A percentile compares a stretch with the other conserved stretches of the same genome.
These are phyloP conservation scores for Wickerhamiella vanderwaltii DNA, from an alignment of 805 yeast species.

Conservation along the genomic window DNA sequence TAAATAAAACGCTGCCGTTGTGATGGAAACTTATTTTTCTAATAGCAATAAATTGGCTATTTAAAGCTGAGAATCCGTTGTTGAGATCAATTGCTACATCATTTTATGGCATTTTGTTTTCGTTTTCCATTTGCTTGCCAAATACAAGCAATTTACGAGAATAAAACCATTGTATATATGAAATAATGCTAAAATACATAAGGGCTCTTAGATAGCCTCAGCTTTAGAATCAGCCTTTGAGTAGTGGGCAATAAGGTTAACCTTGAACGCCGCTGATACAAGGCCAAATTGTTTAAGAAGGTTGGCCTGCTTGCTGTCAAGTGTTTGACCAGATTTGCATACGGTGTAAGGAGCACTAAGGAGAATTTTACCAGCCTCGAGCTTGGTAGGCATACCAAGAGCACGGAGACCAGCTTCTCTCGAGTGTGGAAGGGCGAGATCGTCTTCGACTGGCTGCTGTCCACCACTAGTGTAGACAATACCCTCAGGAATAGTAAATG, in stretches of 20 bases:
- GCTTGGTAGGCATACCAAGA: constrained; percentile 81
- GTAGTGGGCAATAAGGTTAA: constrained; percentile 65
- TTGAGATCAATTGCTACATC: too few species aligned
- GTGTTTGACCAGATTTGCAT: constrained; percentile 62
- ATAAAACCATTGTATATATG: constrained; percentile 2
- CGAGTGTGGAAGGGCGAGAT: constrained; percentile 92
- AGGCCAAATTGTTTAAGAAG: constrained; percentile 91
- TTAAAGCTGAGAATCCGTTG: too few species aligned
- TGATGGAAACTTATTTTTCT: too few species aligned
- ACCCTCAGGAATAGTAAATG: constrained; percentile 81
- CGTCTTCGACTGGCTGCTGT: constrained; percentile 77
- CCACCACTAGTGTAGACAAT: constrained; percentile 93
- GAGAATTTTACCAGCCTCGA: constrained; percentile 76
- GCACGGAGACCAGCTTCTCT: constrained; percentile 87
- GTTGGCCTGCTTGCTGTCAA: constrained; percentile 85
- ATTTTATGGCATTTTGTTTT: too few species aligned
- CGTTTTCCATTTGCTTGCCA: too few species aligned
- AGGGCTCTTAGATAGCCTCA: constrained; percentile 7
- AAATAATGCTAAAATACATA: constrained; percentile 7
- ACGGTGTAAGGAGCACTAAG: constrained; percentile 68
- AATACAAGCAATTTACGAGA: too few species aligned
- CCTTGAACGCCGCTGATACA: constrained; percentile 84
- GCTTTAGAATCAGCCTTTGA: constrained; percentile 40
- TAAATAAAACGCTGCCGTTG: too few species aligned
- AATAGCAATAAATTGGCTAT: too few species aligned